These are phyloP conservation scores for Gaertneriomyces semiglobifer DNA, from an alignment of 192 early-diverging fungal species.

Conservation along the genomic window DNA sequence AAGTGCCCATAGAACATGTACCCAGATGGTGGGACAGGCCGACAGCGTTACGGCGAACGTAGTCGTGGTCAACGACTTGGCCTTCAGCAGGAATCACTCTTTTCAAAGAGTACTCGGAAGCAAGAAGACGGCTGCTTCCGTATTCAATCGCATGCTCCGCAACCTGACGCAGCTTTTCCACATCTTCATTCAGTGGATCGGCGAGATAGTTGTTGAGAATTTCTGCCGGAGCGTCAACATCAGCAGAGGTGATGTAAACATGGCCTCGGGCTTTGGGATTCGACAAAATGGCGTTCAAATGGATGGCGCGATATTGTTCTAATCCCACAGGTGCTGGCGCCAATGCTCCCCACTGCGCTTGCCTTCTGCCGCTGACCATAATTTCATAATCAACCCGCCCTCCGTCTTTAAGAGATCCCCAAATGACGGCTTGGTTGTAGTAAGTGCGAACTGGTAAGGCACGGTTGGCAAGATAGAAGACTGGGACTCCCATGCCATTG, in stretches of 20 bases:
- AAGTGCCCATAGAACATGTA: neutral
- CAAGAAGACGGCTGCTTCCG: neutral
- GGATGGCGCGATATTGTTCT: too few species aligned
- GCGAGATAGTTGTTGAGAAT: neutral
- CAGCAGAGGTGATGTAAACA: neutral
- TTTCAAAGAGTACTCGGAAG: neutral
- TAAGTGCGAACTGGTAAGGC: too few species aligned
- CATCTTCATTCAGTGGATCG: neutral
- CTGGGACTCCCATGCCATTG: too few species aligned
- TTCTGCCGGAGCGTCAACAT: neutral
- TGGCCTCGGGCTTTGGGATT: too few species aligned
- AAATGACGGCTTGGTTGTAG: too few species aligned
- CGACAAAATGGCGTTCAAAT: too few species aligned
- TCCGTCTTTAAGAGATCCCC: too few species aligned
- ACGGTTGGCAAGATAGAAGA: too few species aligned
- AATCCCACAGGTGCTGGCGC: too few species aligned
- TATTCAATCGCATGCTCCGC: neutral
- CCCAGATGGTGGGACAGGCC: constrained; percentile 2
- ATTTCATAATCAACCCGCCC: too few species aligned
- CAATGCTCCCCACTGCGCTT: too few species aligned
- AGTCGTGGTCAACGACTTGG: neutral
- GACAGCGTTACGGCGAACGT: neutral
- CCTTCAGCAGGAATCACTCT: neutral
- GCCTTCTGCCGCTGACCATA: too few species aligned
- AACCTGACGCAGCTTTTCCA: neutral